Percentiles rank a stretch among this genome's conserved stretches.
Conservation (phyloP, 2,329 filamentous ascomycete genomes). For the Penicillium sp. region DNA sequence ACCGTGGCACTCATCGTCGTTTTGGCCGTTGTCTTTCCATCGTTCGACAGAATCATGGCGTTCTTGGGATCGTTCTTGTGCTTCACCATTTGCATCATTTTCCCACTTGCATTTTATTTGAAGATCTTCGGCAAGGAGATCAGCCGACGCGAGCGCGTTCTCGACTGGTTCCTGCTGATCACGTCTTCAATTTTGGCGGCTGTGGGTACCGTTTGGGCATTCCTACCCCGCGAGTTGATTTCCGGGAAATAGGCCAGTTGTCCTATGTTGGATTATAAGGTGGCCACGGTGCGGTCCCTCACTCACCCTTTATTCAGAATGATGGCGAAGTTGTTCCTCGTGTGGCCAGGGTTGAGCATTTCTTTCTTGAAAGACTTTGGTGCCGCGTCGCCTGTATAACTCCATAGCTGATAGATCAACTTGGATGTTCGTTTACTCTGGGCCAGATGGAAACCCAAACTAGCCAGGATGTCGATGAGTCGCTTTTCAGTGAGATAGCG, state of each 20-base stretch:
- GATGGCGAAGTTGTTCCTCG: conserved; percentile 90
- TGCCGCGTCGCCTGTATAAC: conserved; percentile 44
- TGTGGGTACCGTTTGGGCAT: conserved; percentile 84
- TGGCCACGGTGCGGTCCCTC: not conserved
- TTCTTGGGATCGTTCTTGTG: conserved; percentile 88
- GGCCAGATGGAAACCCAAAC: conserved; percentile 71
- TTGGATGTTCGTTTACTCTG: conserved; percentile 78
- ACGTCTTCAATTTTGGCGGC: conserved; percentile 71
- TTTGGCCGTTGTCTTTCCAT: conserved; percentile 74
- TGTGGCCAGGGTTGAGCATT: conserved; percentile 73
- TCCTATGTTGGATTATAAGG: not conserved
- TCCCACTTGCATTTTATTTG: conserved; percentile 86
- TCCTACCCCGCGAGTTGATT: conserved; percentile 77
- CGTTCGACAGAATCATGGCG: conserved; percentile 88
- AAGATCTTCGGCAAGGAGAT: conserved; percentile 84
- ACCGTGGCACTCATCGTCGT: conserved; percentile 73
- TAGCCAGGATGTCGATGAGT: conserved; percentile 73
- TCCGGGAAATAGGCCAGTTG: conserved; percentile 46
- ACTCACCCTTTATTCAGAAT: conserved; percentile 55
- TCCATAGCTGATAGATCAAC: conserved; percentile 89
- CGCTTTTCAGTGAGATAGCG: conserved; percentile 79
- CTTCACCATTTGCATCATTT: conserved; percentile 90
- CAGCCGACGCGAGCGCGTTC: conserved; percentile 61
- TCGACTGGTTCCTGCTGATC: conserved; percentile 71
- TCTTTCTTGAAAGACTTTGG: conserved; percentile 66